Evolutionary conservation across 352 stramenopile genomes (phyloP).

Genomic region (Phytophthora syringae): DNA sequence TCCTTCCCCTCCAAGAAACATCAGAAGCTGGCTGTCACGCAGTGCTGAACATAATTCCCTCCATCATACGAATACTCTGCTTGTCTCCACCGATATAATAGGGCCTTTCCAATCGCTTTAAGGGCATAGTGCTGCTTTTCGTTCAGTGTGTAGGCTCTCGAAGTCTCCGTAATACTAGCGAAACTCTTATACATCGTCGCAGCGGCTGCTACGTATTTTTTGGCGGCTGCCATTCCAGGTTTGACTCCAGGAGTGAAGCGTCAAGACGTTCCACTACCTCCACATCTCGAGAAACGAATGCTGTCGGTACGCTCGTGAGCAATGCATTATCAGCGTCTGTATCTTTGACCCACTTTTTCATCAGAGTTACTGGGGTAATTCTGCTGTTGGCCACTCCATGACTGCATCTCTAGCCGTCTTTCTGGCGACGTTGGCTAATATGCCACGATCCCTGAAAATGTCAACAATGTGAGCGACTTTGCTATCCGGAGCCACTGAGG

Average conservation of each 20-base stretch:
- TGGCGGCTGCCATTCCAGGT: background rate
- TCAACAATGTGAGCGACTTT: too few relatives aligned
- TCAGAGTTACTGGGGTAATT: constrained; percentile 1
- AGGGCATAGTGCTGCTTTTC: background rate
- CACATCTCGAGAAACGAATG: background rate
- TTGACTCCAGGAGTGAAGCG: background rate
- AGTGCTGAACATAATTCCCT: background rate
- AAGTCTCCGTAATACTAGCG: background rate
- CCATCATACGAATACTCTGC: background rate
- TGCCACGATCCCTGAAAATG: too few relatives aligned
- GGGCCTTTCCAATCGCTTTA: background rate
- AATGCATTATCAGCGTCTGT: background rate
- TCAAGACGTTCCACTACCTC: constrained; percentile 3
- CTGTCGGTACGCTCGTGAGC: too few relatives aligned
- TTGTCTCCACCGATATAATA: background rate
- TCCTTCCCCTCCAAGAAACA: constrained; percentile 3
- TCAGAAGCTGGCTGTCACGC: background rate
- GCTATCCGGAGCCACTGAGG: background rate
- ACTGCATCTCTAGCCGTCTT: too few relatives aligned
- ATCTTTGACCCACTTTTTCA: constrained; percentile 4
- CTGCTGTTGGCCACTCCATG: too few relatives aligned
- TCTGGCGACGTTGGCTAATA: background rate
- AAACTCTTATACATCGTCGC: background rate
- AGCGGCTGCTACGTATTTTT: background rate
- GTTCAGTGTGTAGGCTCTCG: background rate